Evolutionary conservation across 805 yeast species (phyloP).

Genomic region (Starmera amethionina): DNA sequence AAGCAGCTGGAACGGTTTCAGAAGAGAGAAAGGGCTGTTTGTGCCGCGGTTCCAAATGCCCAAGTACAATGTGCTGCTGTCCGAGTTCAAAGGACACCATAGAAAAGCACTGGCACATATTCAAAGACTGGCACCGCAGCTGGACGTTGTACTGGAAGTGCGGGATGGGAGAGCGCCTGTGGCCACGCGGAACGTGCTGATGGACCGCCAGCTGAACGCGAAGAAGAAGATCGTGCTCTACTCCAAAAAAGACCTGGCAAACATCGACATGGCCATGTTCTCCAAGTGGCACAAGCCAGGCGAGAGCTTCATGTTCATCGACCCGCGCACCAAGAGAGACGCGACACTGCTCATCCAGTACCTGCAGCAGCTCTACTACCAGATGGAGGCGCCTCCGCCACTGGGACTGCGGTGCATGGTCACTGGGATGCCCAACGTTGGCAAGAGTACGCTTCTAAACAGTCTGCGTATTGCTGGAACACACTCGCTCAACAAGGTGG

Average conservation of each 20-base stretch:
- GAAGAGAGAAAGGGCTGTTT: slow-evolving; percentile 25
- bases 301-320: slow-evolving; percentile 45
- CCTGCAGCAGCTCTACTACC: slow-evolving; percentile 33
- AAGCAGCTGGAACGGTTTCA: not conserved
- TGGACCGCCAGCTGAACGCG: slow-evolving; percentile 53
- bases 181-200: slow-evolving; percentile 69
- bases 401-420: slow-evolving; percentile 69
- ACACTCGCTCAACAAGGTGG: slow-evolving; percentile 45
- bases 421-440: slow-evolving; percentile 97
- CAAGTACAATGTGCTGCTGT: slow-evolving; percentile 51
- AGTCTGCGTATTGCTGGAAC: slow-evolving; percentile 38
- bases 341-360: slow-evolving; percentile 38
- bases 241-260: slow-evolving; percentile 62
- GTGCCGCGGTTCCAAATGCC: slow-evolving; percentile 71
- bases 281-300: slow-evolving; percentile 36
- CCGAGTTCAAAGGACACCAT: slow-evolving; percentile 90
- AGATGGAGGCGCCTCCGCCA: slow-evolving; percentile 65
- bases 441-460: slow-evolving; percentile 84
- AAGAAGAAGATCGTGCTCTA: slow-evolving; percentile 57
- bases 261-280: slow-evolving; percentile 29
- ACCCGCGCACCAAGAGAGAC: slow-evolving; percentile 43
- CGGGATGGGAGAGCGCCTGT: slow-evolving; percentile 88
- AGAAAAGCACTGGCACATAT: slow-evolving; percentile 58
- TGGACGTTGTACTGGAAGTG: slow-evolving; percentile 75
- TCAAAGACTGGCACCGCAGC: slow-evolving; percentile 67